Percentiles rank a stretch among this genome's conserved stretches.
phyloP scores from a whole-genome alignment of 2,329 filamentous ascomycete genomes.

The Cytospora schulzeri region DNA sequence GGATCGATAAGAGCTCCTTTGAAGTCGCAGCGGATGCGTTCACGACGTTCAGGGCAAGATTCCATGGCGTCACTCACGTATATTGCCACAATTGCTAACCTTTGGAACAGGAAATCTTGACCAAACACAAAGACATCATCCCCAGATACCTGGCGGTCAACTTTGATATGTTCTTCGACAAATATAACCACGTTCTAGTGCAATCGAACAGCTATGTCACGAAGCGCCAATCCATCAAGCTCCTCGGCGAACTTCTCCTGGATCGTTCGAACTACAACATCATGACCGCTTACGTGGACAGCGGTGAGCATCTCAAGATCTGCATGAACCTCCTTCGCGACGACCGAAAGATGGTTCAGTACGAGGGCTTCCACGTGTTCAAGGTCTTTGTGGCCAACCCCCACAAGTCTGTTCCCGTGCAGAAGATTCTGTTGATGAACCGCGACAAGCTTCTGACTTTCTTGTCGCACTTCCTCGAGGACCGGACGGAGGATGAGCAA shows the following conservation, averaged over 20 bases:
- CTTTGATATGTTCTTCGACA: conserved; percentile 89
- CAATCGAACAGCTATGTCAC: conserved; percentile 97
- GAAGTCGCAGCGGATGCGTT: conserved; percentile 98
- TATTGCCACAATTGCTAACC: conserved; percentile 5
- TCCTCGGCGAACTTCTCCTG: conserved; percentile 90
- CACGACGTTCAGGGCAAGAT: conserved; percentile 83
- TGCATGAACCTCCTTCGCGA: conserved; percentile 97
- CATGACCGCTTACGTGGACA: conserved; percentile 96
- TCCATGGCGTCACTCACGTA: not conserved
- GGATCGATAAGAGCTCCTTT: conserved; percentile 95
- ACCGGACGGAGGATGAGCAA: conserved; percentile 95
- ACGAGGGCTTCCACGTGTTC: conserved; percentile 98
- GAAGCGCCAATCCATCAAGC: conserved; percentile 96
- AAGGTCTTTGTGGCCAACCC: conserved; percentile 99
- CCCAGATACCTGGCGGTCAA: conserved; percentile 86
- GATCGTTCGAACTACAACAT: conserved; percentile 96
- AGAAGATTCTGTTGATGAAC: conserved; percentile 95
- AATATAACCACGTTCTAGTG: conserved; percentile 84
- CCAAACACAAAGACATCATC: conserved; percentile 89
- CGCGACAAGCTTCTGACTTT: conserved; percentile 88
- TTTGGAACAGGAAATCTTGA: conserved; percentile 75
- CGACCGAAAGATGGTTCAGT: conserved; percentile 98
- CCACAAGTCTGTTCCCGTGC: conserved; percentile 94
- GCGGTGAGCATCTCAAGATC: conserved; percentile 93
- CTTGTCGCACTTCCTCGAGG: conserved; percentile 87